Base-by-base conservation (phyloP, 2,329 filamentous ascomycete genomes). In the Tolypocladium amazonense region DNA sequence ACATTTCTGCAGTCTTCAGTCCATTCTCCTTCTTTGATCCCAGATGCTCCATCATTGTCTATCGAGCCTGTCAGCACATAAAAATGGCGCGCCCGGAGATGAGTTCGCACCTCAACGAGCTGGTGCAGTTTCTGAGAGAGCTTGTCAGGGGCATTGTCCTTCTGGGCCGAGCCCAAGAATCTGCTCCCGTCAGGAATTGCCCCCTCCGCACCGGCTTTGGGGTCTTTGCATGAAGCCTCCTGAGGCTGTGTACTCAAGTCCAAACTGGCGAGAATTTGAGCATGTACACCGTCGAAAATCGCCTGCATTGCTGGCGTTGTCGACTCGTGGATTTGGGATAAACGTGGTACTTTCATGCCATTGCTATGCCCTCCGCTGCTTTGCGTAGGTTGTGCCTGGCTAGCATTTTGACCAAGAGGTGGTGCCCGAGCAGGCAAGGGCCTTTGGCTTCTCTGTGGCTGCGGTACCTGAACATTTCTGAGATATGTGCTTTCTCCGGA, bases 31-130 rank as follows among this genome's bases (percentile, higher is more conserved):
- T 68, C 27, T 64, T 71, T 25, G 59, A 45, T 23, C 59, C 59
- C 2, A 72, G 62, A 57, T 66, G 66, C 38, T 47, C 54, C 56
- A 67, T 57, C 58, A 72, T 61, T 58, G 57, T 64, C 70, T 65
- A 39, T 6, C 6, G 30, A 15, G 3, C 37, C n/a, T 23, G 57
- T 60, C 38, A 62, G 61, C 30, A n/a, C 4, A 33, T 18, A 18
- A 1, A 25, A 6, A 18, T n/a, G 12, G 33, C n/a, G 15, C 3
- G n/a, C 9, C 18, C 2, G 5, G n/a, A 8, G 15, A n/a, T 5
- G 33, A 20, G 7, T 23, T 63, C 67, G 62, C 62, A 72, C 70
- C 50, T 68, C 63, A 20, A 70, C 63, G 20, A 68, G 50, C 12
- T 43, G 60, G 39, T 70, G 64, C 12, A 71, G 15, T 7, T 60